Conservation (phyloP, 228 moss, liverwort and hornwort genomes). For the Sphagnum fallax region DNA sequence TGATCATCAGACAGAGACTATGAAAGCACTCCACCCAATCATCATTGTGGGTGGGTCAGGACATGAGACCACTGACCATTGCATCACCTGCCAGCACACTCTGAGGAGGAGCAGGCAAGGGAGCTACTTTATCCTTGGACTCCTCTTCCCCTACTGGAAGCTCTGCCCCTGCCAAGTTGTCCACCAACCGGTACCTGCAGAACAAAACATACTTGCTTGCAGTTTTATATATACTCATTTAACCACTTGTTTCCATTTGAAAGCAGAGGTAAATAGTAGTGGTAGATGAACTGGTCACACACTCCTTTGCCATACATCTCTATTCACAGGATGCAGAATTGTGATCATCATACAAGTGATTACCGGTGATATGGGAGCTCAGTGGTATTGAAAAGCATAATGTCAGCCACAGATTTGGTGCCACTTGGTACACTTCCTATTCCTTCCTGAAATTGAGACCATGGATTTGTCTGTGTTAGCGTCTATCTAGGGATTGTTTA, state of each 20-base stretch:
- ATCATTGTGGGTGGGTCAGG: no score
- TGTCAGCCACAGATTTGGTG: slow-evolving; percentile 76
- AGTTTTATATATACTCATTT: background rate
- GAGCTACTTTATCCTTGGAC: slow-evolving; percentile 50
- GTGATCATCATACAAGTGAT: background rate
- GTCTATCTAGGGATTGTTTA: background rate
- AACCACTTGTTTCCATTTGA: background rate
- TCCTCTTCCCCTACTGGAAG: slow-evolving; percentile 57
- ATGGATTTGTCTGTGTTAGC: background rate
- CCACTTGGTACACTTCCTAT: slow-evolving; percentile 62
- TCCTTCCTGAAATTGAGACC: slow-evolving; percentile 45
- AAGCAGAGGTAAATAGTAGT: background rate
- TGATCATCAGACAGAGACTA: no score
- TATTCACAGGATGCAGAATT: no score
- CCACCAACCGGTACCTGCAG: slow-evolving; percentile 86
- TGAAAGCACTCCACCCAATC: no score
- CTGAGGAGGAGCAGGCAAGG: slow-evolving; percentile 84
- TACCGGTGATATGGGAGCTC: slow-evolving; percentile 93
- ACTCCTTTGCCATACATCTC: no score
- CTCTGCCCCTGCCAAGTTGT: slow-evolving; percentile 81
- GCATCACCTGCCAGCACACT: slow-evolving; percentile 79
- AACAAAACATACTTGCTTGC: background rate
- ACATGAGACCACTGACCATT: slow-evolving; percentile 32
- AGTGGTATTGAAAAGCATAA: slow-evolving; percentile 76
- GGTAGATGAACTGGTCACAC: no score